A percentile compares a stretch with the other conserved stretches of the same genome.
Conservation (phyloP, 768 basidiomycete species). For the Suillus decipiens region DNA sequence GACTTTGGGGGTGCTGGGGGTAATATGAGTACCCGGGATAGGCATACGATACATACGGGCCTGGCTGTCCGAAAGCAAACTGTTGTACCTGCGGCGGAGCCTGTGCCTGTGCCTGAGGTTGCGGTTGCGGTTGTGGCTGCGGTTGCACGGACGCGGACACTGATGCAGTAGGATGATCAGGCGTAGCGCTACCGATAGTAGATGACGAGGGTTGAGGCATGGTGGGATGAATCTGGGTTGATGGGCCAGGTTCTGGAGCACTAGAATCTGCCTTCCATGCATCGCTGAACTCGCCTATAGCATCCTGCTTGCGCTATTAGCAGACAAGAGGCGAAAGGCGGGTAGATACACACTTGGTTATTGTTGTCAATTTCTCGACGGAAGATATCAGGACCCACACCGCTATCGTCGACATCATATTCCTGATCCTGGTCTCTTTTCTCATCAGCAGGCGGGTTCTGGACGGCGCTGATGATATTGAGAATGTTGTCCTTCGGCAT, state of each 20-base stretch:
- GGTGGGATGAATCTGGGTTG: slow-evolving; percentile 18
- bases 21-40: slow-evolving; percentile 39
- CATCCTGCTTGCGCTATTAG: slow-evolving; percentile 34
- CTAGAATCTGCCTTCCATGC: slow-evolving; percentile 66
- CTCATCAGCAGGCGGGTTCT: slow-evolving; percentile 40
- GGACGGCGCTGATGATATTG: slow-evolving; percentile 57
- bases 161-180: slow-evolving; percentile 27
- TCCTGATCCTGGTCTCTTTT: slow-evolving; percentile 37
- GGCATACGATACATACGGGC: slow-evolving; percentile 38
- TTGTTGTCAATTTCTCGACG: slow-evolving; percentile 26
- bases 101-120: slow-evolving; percentile 27
- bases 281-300: slow-evolving; percentile 54
- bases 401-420: slow-evolving; percentile 33
- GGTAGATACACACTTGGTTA: slow-evolving; percentile 27
- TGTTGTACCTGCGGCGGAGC: slow-evolving; percentile 20
- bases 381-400: slow-evolving; percentile 30
- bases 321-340: slow-evolving; percentile 1
- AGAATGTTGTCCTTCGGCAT: slow-evolving; percentile 63
- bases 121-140: slow-evolving; percentile 19
- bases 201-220: slow-evolving; percentile 11
- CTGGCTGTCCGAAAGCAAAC: slow-evolving; percentile 32
- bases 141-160: slow-evolving; percentile 17
- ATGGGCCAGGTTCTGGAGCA: slow-evolving; percentile 32
- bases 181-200: slow-evolving; percentile 8
- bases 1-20: slow-evolving; percentile 25